Evolutionary conservation across 345 rosid species (phyloP), one percentile per base, ranked within the genome.

Genomic region (Physaria fendleri): DNA sequence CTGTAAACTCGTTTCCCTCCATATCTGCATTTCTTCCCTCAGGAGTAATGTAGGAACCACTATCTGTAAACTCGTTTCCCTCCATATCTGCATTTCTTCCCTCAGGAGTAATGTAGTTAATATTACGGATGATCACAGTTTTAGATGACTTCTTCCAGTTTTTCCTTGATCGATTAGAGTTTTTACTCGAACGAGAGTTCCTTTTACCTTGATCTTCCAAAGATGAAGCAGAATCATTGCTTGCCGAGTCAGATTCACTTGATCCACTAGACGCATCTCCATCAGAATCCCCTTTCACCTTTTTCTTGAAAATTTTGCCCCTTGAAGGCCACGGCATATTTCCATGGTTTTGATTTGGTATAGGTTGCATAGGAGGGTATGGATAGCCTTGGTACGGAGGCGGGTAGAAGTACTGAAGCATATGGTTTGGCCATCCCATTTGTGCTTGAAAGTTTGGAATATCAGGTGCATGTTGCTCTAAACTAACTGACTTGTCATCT

Each of bases 31-130:
- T 82, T 70, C 83, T 81, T 75, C 78, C 83, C 71, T n/a, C n/a
- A n/a, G n/a, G n/a, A n/a, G n/a, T n/a, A n/a, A n/a, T n/a, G n/a
- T n/a, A n/a, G 35, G 78, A 76, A 59, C 77, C 79, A 46, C 72
- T 79, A 35, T 79, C 84, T 34, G 72, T 65, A 37, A 76, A 69
- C 41, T 77, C 83, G 37, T 77, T 78, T 44, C 77, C 90, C 6
- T 77, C 80, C 57, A 77, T 67, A 44, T 81, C 90, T 62, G 59
- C 80, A 20, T 75, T 82, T 70, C 83, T 81, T 75, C 78, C 83
- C 71, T 82, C 79, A 1, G 97, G 87, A 0, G 97, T 80, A 61
- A 86, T 86, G 80, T 86, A 90, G 73, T 90, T 86, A 28, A 90
- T 90, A 50, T 90, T 90, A 5, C 88, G 86, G 63, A 90, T 90